Evolutionary conservation across 768 basidiomycete species (phyloP), one percentile per base, ranked within the genome.

Genomic region (Coprinopsis cinerea): DNA sequence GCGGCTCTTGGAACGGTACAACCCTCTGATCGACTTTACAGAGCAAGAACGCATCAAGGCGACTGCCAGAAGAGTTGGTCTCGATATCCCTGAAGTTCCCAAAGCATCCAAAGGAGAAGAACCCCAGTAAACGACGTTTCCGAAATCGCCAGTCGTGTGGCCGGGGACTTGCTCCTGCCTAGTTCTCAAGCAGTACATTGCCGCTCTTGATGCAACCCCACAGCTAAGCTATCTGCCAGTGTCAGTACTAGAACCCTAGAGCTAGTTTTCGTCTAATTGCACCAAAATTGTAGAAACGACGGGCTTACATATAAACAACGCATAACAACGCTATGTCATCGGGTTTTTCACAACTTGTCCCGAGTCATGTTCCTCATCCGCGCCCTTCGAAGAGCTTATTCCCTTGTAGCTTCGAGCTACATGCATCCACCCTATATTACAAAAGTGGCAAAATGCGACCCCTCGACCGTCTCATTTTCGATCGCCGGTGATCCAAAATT

Each of bases 1-100:
- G 93, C 71, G 70, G 18, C 70, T 96, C 42, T 65, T 96, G 53
- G 87, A 90, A 47, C 74, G 90, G 47, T 97, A 97, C 69, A 95
- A 93, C 64, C 92, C 93, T 0, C 69, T 87, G 15, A 66, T 83
- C 35, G 88, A 92, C 59, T 73, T 94, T 54, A 85, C 90, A 0
- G 69, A 76, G 4, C 82, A 91, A 56, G 91, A 95, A 62, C 72
- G 87, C 56, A 77, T 95, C 53, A 74, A 83, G 58, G 89, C 89
- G 1, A 93, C 93, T 0, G 92, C 92, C 2, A 76, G 82, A 37
- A 72, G 92, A 54, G 93, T 97, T 28, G 93, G 93, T 3, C 67
- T 97, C 47, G 76, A 95, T 59, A 84, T 93, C 76, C 92, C 92
- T 9, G 59, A 77, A 40, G 65, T 68, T 25, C 69, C 61, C 51